Base-by-base conservation (phyloP, 2,329 filamentous ascomycete genomes). In the Calonectria honghensis region DNA sequence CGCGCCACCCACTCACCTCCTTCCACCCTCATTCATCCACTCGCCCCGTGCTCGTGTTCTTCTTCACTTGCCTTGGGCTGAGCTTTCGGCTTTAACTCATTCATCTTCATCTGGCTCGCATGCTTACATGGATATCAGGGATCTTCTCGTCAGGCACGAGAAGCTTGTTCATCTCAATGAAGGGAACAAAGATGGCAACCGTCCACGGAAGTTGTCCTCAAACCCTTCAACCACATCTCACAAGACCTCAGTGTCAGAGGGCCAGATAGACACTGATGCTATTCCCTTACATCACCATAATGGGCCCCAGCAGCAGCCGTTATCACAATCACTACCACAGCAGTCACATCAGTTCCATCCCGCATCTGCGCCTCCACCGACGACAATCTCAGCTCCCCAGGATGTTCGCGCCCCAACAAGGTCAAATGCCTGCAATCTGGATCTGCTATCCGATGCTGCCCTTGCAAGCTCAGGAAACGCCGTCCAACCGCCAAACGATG, bases 81-180 rank as follows among this genome's bases (percentile, higher is more conserved):
- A 31, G 45, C 27, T 39, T 35, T 4, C 24, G 14, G 57, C 14
- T 59, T 29, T 29, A 51, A 52, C 51, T 39, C 61, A 37, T 68
- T 71, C 29, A 52, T 57, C 63, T 16, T 66, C 41, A 10, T n/a
- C n/a, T 14, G 20, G 24, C 51, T 74, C 68, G 74, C 45, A 78
- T 82, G 78, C 89, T 91, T 89, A 90, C 86, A 91, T 91, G 90
- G 87, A 91, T 85, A 91, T 90, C 85, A 92, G 91, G 78, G 91
- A 92, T 83, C 88, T 93, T 75, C 87, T 93, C 78, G 90, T 91
- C 76, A 88, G 91, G 76, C 91, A 93, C 84, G 90, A 92, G 85
- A 92, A 92, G 84, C 89, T 92, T 78, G 90, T 92, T 79, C 91
- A 93, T 82, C 88, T 91, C 81, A 92, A 90, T 84, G 90, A 92